Evolutionary conservation across 352 stramenopile species (phyloP).

Genomic region (Phytophthora colocasiae): DNA sequence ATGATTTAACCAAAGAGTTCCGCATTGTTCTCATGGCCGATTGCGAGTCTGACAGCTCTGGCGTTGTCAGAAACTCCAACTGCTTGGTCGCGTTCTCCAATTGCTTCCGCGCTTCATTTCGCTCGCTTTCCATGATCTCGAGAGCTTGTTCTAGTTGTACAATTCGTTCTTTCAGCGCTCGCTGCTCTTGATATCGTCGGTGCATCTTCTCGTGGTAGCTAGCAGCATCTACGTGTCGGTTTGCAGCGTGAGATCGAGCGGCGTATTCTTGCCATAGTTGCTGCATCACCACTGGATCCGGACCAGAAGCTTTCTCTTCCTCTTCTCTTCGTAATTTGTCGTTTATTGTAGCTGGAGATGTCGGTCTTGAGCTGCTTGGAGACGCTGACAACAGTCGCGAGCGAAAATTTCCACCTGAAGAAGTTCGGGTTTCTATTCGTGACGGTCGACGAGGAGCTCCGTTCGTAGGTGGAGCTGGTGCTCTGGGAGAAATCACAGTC

Average conservation of each 20-base stretch:
- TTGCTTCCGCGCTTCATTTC: slow-evolving; percentile 42
- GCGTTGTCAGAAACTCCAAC: slow-evolving; percentile 20
- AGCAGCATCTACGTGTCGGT: slow-evolving; percentile 47
- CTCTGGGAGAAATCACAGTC: slow-evolving; percentile 24
- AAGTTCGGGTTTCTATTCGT: slow-evolving; percentile 22
- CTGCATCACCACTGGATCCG: slow-evolving; percentile 55
- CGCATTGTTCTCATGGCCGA: slow-evolving; percentile 6
- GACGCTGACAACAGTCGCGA: slow-evolving; percentile 27
- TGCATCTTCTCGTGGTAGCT: slow-evolving; percentile 82
- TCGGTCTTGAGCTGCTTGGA: slow-evolving; percentile 19
- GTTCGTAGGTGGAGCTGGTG: slow-evolving; percentile 12
- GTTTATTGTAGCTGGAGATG: slow-evolving; percentile 27
- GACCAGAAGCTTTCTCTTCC: slow-evolving; percentile 2
- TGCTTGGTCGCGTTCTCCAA: slow-evolving; percentile 22
- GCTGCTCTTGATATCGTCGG: slow-evolving; percentile 68
- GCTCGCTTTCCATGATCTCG: slow-evolving; percentile 36
- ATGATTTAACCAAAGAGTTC: slow-evolving; percentile 13
- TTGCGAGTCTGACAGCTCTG: slow-evolving; percentile 10
- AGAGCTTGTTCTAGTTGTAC: slow-evolving; percentile 56
- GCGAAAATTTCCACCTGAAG: slow-evolving; percentile 37
- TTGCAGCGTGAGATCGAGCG: slow-evolving; percentile 52
- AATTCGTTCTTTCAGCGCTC: slow-evolving; percentile 60
- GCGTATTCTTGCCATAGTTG: slow-evolving; percentile 72
- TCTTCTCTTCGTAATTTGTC: slow-evolving; percentile 1
- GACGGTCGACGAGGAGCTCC: slow-evolving; percentile 27